A percentile compares a stretch with the other conserved stretches of the same genome.
phyloP scores from a whole-genome alignment of 108 stramenopile genomes.

The Halocafeteria seosinensis region DNA sequence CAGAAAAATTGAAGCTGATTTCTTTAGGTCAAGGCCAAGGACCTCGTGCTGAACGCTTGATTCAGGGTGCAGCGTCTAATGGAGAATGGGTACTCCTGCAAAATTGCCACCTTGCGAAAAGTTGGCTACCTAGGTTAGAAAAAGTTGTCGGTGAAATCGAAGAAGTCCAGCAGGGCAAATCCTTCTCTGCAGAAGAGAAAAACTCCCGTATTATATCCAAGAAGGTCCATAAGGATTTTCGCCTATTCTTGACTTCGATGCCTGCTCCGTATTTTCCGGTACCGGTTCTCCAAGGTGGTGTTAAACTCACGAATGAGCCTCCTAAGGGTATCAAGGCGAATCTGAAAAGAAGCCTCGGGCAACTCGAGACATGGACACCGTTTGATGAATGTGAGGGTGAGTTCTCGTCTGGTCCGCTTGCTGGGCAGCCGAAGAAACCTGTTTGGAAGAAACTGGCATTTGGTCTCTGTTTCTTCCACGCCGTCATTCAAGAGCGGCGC shows the following conservation, averaged over 20 bases:
- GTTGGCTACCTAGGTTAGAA: conserved; percentile 37
- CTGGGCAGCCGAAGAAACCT: neutral
- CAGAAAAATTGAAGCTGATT: conserved; percentile 31
- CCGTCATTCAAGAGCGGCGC: conserved; percentile 42
- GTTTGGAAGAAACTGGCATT: conserved; percentile 34
- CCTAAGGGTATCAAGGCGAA: conserved; percentile 34
- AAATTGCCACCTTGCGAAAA: conserved; percentile 44
- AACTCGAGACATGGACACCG: neutral
- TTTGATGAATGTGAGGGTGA: neutral
- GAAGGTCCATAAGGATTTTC: conserved; percentile 17
- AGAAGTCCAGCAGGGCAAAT: neutral
- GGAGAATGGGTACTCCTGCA: conserved; percentile 49
- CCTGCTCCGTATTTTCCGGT: conserved; percentile 40
- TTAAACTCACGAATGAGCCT: conserved; percentile 45
- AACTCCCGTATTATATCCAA: no score
- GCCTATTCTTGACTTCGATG: conserved; percentile 38
- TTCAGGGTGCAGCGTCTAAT: neutral
- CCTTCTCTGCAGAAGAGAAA: neutral
- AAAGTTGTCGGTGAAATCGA: conserved; percentile 16
- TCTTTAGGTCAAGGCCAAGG: conserved; percentile 50
- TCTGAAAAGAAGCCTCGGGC: neutral
- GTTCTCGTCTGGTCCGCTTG: neutral
- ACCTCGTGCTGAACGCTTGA: conserved; percentile 30
- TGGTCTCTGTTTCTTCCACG: conserved; percentile 45
- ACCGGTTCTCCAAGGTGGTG: conserved; percentile 36